A percentile compares a stretch with the other conserved stretches of the same genome.
These are phyloP conservation scores for Phytophthora cactorum DNA, from an alignment of 352 stramenopile genomes.

Conservation along the genomic window DNA sequence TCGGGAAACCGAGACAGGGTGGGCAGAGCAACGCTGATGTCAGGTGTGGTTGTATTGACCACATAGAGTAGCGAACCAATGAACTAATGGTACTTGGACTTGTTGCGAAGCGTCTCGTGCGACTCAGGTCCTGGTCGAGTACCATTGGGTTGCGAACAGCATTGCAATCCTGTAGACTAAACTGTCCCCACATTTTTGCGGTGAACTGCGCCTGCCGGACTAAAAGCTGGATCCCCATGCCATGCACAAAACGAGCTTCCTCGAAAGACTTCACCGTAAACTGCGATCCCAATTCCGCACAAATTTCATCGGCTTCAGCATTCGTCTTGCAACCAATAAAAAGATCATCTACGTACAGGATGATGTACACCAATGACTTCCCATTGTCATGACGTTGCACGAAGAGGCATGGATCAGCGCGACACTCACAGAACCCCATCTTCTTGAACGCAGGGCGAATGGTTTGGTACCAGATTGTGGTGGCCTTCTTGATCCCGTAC, in stretches of 20 bases:
- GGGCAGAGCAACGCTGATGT: background rate
- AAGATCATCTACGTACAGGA: conserved; percentile 20
- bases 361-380: conserved; percentile 4
- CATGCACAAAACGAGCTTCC: background rate
- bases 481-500: conserved; percentile 44
- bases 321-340: conserved; percentile 11
- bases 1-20: background rate
- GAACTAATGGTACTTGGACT: background rate
- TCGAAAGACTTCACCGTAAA: conserved; percentile 16
- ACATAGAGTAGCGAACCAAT: background rate
- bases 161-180: background rate
- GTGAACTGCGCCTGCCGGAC: conserved; percentile 1
- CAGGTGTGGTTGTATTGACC: background rate
- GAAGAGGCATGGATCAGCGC: conserved; percentile 15
- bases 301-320: background rate
- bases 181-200: background rate
- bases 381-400: background rate
- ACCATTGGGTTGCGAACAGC: conserved; percentile 10
- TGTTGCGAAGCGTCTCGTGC: background rate
- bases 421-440: conserved; percentile 7
- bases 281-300: background rate
- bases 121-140: background rate
- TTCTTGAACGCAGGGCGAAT: conserved; percentile 20
- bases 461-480: conserved; percentile 35
- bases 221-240: background rate